Evolutionary conservation across 305 asterid genomes (phyloP).

Genomic region (Solanum hybrid): DNA sequence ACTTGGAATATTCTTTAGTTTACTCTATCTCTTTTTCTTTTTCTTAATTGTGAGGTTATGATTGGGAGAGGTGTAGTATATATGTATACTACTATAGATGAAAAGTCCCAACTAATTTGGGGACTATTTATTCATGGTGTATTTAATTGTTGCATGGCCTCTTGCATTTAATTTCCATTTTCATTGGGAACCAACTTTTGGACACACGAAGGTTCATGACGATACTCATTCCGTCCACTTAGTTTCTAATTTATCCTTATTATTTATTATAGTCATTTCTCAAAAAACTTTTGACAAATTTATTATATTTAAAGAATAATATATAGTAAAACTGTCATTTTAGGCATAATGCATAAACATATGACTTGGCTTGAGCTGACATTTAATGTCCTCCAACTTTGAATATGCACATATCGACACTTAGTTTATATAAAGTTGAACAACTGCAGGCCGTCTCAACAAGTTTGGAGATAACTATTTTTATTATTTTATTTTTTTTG

Average conservation of each 20-base stretch:
- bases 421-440: not conserved
- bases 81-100: not conserved
- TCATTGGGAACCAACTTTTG: not conserved
- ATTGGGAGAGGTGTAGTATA: not conserved
- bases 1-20: not conserved
- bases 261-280: not conserved
- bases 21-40: not conserved
- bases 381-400: not conserved
- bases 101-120: slow-evolving; percentile 5
- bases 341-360: not conserved
- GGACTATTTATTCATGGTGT: not conserved
- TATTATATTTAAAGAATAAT: no score
- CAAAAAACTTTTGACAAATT: no score
- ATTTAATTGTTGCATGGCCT: not conserved
- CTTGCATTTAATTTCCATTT: not conserved
- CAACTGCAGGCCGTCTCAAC: not conserved
- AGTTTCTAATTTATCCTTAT: no score
- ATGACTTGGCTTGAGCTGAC: not conserved
- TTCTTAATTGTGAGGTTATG: not conserved
- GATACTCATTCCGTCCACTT: not conserved
- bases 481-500: not conserved
- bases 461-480: not conserved
- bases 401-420: rapidly evolving
- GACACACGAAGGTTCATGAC: not conserved
- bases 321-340: not conserved